A percentile compares a stretch with the other conserved stretches of the same genome.
Conservation (phyloP, 2,329 filamentous ascomycete genomes). For the Stagonosporopsis tanaceti region DNA sequence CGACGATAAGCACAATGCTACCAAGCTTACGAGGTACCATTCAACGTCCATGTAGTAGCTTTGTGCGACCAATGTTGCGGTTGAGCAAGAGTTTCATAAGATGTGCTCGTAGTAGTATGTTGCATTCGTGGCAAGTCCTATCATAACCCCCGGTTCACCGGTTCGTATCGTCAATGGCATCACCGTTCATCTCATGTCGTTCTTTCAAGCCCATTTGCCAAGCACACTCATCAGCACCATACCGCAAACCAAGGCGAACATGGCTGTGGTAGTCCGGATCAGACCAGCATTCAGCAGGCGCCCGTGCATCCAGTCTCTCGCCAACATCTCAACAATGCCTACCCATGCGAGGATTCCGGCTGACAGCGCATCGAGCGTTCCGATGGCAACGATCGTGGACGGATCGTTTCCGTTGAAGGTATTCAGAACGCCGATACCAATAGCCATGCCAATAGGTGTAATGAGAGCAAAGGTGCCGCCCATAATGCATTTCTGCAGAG, state of each 20-base stretch:
- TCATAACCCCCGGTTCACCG: too few species aligned
- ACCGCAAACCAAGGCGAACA: conserved; percentile 65
- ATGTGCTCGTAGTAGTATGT: background rate
- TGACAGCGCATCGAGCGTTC: conserved; percentile 75
- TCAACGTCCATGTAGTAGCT: too few species aligned
- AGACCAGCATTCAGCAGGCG: conserved; percentile 60
- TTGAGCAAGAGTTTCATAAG: background rate
- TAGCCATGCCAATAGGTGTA: conserved; percentile 81
- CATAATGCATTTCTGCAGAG: conserved; percentile 66
- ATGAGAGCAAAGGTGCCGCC: conserved; percentile 71
- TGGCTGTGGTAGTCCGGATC: conserved; percentile 59
- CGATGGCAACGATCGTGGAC: conserved; percentile 73
- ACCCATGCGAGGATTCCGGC: conserved; percentile 84
- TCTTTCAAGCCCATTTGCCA: conserved; percentile 75
- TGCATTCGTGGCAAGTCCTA: background rate
- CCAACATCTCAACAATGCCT: conserved; percentile 81
- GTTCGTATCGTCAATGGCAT: background rate
- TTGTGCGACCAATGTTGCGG: too few species aligned
- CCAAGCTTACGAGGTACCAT: too few species aligned
- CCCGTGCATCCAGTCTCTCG: conserved; percentile 72
- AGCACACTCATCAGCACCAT: conserved; percentile 75
- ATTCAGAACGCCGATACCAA: conserved; percentile 75
- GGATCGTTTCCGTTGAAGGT: conserved; percentile 77
- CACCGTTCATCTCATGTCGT: too few species aligned
- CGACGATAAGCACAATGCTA: too few species aligned